phyloP scores from a whole-genome alignment of 2,329 filamentous ascomycete genomes.

The Fusarium sp. region DNA sequence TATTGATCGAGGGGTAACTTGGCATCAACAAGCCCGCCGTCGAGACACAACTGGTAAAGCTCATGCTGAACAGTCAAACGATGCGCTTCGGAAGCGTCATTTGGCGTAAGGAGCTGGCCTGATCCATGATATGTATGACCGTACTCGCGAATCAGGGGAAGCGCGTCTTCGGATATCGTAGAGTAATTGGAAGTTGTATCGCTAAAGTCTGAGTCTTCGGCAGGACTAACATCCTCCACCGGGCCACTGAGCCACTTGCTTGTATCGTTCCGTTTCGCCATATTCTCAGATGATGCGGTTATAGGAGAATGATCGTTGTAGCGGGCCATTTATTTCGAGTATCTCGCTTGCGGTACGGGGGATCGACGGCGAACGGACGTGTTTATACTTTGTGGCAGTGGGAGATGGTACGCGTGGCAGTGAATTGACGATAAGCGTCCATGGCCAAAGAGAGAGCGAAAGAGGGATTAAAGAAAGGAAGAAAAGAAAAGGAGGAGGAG shows the following conservation, averaged over 20 bases:
- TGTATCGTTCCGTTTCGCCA: conserved; percentile 20
- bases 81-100: conserved; percentile 51
- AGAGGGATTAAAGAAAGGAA: neutral
- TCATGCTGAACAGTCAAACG: conserved; percentile 51
- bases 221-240: conserved; percentile 30
- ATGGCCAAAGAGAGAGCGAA: conserved; percentile 13
- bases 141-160: conserved; percentile 51
- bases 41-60: conserved; percentile 52
- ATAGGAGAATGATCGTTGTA: conserved; percentile 16
- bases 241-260: conserved; percentile 7
- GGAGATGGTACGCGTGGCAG: neutral
- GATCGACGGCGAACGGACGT: conserved; percentile 15
- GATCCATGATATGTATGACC: conserved; percentile 54
- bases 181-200: conserved; percentile 52
- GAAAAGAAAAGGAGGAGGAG: conserved; percentile 6
- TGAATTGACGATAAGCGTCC: conserved; percentile 8
- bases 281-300: conserved; percentile 19
- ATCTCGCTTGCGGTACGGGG: conserved; percentile 2
- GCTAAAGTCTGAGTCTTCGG: conserved; percentile 43
- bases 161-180: conserved; percentile 51
- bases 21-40: conserved; percentile 49
- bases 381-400: neutral
- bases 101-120: conserved; percentile 50
- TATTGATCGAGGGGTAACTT: conserved; percentile 48
- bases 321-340: conserved; percentile 31